Conservation (phyloP, 306 rosid genomes). For the Hippophae tibetana region DNA sequence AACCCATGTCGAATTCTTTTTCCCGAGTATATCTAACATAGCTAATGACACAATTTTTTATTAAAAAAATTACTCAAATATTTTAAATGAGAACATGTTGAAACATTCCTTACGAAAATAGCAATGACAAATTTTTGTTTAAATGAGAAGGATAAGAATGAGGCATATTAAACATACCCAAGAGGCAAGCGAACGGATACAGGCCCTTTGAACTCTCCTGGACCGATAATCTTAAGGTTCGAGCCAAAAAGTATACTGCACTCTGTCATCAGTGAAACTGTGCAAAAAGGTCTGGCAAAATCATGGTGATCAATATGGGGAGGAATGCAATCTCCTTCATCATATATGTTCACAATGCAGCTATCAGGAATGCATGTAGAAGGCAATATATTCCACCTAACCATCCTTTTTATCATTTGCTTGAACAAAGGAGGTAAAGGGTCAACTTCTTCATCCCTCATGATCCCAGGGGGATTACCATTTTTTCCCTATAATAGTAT, state of each 20-base stretch:
- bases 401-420: conserved; percentile 81
- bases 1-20: no score
- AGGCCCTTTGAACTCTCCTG: conserved; percentile 72
- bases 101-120: not conserved
- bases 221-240: conserved; percentile 43
- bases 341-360: conserved; percentile 88
- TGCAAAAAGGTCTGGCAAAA: conserved; percentile 90
- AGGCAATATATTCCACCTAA: conserved; percentile 86
- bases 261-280: conserved; percentile 87
- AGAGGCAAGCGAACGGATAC: conserved; percentile 54
- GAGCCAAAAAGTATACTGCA: conserved; percentile 79
- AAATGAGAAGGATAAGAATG: conserved; percentile 1
- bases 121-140: not conserved
- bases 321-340: conserved; percentile 94
- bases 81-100: no score
- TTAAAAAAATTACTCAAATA: no score
- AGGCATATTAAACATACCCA: conserved; percentile 43
- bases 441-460: conserved; percentile 41
- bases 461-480: conserved; percentile 91
- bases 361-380: conserved; percentile 88
- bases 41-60: no score
- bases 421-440: conserved; percentile 81
- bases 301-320: conserved; percentile 95
- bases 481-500: conserved; percentile 61
- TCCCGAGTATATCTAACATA: no score